Evolutionary conservation across 108 stramenopile species (phyloP), one percentile per base, ranked within the genome.

Genomic region (Discostella stelligeroides): DNA sequence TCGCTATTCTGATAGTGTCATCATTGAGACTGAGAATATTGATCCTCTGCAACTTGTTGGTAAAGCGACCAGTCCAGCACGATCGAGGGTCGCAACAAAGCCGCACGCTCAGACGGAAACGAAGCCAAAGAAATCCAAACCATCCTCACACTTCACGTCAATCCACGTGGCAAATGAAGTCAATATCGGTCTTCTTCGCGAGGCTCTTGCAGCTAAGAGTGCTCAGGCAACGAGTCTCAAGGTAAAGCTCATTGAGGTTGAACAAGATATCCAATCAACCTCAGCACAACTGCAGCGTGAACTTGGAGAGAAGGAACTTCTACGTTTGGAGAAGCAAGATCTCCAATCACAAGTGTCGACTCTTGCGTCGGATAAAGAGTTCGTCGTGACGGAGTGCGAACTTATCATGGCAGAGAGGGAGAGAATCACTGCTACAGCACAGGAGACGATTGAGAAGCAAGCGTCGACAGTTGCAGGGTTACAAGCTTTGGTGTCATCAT

Each of bases 141-240:
- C 61, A 1, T 17, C 55, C 39, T 13, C 47, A 18, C 67, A 69
- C 45, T 54, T 80, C 18, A 42, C 34, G 23, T 20, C 66, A 37
- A 58, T 51, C 17, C 40, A 54, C 11, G 62, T 68, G 59, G 43
- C 56, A 30, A 62, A 73, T 14, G 62, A 63, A 23, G 42, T 65
- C 24, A 72, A 80, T 40, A 73, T 73, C 59, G 67, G 53, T 20
- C 40, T 80, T 0, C 67, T 80, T 7, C 72, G 79, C 39, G 66
- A 73, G 38, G 79, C 79, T 0, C 72, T 80, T 8, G 79, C 79
- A 15, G 55, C 79, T 13, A 80, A 80, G 62, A 73, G 79, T 60
- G 40, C 79, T 20, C 79, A 80, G 60, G 63, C 63, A 0, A 23
- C 40, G 20, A 68, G 53, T 27, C 72, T 80, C 37, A 80, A 80